These are phyloP conservation scores for Pythium scleroteichum DNA, from an alignment of 352 stramenopile species.

Conservation along the genomic window DNA sequence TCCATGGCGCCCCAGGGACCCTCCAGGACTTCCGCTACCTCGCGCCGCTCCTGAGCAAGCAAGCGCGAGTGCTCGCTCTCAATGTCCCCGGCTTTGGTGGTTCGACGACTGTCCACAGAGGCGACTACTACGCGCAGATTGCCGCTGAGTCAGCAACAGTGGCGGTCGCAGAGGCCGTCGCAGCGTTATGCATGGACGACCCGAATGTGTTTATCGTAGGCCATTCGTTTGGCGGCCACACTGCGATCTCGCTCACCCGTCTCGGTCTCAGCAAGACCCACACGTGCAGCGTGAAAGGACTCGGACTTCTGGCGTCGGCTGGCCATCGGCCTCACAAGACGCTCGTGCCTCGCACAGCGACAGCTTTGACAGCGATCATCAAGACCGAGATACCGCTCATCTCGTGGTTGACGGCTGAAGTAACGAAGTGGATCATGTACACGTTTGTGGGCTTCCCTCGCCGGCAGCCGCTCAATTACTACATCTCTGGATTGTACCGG, in stretches of 20 bases:
- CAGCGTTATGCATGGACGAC: conserved; percentile 14
- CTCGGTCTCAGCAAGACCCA: not conserved
- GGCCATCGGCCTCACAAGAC: conserved; percentile 20
- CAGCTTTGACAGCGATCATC: conserved; percentile 6
- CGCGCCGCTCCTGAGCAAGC: conserved; percentile 2
- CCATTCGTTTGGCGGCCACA: conserved; percentile 37
- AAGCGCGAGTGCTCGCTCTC: conserved; percentile 5
- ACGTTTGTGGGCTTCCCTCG: conserved; percentile 20
- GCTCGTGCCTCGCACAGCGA: conserved; percentile 8
- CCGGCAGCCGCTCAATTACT: conserved; percentile 13
- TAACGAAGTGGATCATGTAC: conserved; percentile 13
- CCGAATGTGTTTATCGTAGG: conserved; percentile 28
- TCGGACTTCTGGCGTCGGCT: conserved; percentile 23
- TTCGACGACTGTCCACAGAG: not conserved
- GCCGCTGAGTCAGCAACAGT: not conserved
- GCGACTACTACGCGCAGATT: conserved; percentile 9
- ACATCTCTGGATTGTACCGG: conserved; percentile 18
- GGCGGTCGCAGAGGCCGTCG: conserved; percentile 10
- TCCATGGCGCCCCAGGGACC: conserved; percentile 25
- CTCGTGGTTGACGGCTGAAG: conserved; percentile 1
- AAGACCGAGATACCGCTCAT: conserved; percentile 14
- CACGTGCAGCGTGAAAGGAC: conserved; percentile 8
- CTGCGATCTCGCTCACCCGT: conserved; percentile 17
- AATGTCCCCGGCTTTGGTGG: conserved; percentile 12
- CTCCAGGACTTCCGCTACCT: conserved; percentile 19